These are phyloP conservation scores for Luffa acutangula DNA, from an alignment of 306 rosid species.

Conservation along the genomic window DNA sequence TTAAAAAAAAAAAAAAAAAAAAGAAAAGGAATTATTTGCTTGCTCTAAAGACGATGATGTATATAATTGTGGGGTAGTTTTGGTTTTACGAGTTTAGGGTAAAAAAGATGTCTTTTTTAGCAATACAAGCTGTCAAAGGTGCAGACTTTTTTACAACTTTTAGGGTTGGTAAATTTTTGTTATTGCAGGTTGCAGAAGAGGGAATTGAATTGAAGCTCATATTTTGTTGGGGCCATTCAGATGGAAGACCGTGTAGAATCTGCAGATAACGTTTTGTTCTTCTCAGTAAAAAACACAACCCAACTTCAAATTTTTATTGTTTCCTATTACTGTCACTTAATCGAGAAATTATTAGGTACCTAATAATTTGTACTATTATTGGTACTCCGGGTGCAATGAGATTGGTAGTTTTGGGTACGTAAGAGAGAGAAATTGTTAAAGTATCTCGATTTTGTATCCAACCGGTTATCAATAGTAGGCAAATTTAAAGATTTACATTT, in stretches of 20 bases:
- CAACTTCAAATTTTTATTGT: background rate
- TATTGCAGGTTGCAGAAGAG: background rate
- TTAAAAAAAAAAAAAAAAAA: background rate
- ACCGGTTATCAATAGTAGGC: too few species aligned
- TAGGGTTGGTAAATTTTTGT: background rate
- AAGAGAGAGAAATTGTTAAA: too few species aligned
- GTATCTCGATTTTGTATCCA: too few species aligned
- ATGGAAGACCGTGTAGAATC: background rate
- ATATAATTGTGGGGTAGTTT: background rate
- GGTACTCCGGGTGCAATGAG: too few species aligned
- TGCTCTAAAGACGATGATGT: background rate
- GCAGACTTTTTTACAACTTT: background rate
- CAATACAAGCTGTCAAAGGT: background rate
- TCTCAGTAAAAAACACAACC: background rate
- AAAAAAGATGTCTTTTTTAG: background rate
- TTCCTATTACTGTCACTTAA: background rate
- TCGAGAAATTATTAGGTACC: too few species aligned
- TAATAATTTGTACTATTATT: too few species aligned
- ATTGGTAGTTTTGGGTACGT: too few species aligned
- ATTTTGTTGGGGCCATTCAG: background rate
- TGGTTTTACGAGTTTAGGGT: background rate
- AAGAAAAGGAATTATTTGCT: background rate
- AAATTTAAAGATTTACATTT: too few species aligned
- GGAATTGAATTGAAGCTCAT: background rate
- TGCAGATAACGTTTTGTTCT: conserved; percentile 3